Evolutionary conservation across 192 early-diverging fungal species (phyloP).

Genomic region (Podila horticola): DNA sequence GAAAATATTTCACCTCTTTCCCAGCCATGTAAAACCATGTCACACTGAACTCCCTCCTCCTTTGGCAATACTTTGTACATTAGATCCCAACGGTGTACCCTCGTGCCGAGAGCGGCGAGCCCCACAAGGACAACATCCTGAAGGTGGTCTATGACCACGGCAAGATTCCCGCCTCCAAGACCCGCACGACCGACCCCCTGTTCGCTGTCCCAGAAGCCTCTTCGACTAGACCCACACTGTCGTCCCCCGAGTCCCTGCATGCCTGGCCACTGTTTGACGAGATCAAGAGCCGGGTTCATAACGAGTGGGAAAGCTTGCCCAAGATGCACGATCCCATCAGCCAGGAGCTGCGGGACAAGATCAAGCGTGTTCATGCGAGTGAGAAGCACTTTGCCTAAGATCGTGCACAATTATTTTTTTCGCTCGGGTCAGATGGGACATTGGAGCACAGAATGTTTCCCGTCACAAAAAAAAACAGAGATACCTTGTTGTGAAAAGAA

Average conservation of each 20-base stretch:
- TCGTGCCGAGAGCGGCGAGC: slow-evolving; percentile 22
- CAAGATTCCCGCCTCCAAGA: slow-evolving; percentile 25
- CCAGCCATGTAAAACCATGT: not conserved
- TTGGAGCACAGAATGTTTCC: no score
- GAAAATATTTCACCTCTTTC: not conserved
- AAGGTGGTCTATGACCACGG: slow-evolving; percentile 75
- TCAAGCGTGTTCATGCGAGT: slow-evolving; percentile 18
- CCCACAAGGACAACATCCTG: slow-evolving; percentile 58
- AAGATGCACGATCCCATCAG: slow-evolving; percentile 50
- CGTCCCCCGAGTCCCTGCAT: slow-evolving; percentile 1
- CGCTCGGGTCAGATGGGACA: not conserved
- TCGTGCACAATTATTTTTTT: not conserved
- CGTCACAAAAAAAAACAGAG: no score
- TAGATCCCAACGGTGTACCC: slow-evolving; percentile 60
- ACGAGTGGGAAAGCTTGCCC: slow-evolving; percentile 69
- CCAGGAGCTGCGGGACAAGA: slow-evolving; percentile 37
- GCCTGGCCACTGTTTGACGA: slow-evolving; percentile 72
- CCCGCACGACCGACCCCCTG: not conserved
- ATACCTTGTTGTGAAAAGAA: no score
- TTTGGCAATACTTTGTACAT: not conserved
- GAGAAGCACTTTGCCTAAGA: not conserved
- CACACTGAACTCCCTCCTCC: not conserved
- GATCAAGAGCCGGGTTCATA: slow-evolving; percentile 62
- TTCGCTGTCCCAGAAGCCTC: not conserved
- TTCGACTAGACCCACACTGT: not conserved